These are phyloP conservation scores for Umbelopsis isabellina DNA, from an alignment of 192 early-diverging fungal genomes.

Conservation along the genomic window DNA sequence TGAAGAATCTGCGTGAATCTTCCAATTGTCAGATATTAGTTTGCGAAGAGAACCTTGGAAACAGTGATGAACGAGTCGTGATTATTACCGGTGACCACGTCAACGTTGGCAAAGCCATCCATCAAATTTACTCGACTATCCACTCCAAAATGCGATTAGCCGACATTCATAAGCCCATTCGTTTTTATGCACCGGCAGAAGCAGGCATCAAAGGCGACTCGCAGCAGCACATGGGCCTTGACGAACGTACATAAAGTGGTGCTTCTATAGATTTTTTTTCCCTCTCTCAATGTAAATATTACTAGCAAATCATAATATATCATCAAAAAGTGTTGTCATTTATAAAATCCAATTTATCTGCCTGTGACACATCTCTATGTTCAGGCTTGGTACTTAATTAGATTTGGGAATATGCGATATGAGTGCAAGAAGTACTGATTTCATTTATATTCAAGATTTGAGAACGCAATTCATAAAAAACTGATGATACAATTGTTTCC, in stretches of 20 bases:
- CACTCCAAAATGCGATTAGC: slow-evolving; percentile 9
- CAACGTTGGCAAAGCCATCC: background rate
- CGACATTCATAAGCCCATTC: slow-evolving; percentile 9
- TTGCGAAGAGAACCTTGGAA: background rate
- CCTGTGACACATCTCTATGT: no score
- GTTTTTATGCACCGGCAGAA: background rate
- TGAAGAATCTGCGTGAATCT: background rate
- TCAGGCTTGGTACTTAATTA: no score
- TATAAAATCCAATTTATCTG: no score
- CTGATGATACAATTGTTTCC: no score
- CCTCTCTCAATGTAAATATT: background rate
- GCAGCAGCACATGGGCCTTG: no score
- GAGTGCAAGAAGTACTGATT: no score
- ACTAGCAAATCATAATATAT: no score
- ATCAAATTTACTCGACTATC: slow-evolving; percentile 6
- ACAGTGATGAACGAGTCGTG: slow-evolving; percentile 2
- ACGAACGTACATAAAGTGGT: background rate
- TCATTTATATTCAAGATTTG: no score
- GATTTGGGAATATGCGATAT: no score
- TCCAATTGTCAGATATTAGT: background rate
- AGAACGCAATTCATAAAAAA: no score
- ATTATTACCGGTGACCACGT: background rate
- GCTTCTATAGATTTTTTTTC: background rate
- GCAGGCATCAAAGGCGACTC: background rate
- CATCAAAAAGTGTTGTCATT: no score